Percentiles rank a stretch among this genome's conserved stretches.
Conservation (phyloP, 2,329 filamentous ascomycete species). For the Colletotrichum sp. region DNA sequence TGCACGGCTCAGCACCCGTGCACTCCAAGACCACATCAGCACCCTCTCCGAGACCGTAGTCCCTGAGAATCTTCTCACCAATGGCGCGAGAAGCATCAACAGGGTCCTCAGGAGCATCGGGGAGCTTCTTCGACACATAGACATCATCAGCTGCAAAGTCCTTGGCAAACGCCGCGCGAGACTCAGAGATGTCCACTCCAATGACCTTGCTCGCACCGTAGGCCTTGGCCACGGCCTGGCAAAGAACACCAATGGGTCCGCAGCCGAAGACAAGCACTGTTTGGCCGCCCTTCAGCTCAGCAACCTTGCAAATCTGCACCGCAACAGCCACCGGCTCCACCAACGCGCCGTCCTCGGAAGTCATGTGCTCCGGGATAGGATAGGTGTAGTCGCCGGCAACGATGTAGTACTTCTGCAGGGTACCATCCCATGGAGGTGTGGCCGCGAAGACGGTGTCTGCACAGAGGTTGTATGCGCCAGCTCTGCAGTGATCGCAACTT, state of each 20-base stretch:
- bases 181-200: slow-evolving; percentile 48
- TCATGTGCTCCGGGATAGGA: slow-evolving; percentile 46
- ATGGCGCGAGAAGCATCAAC: slow-evolving; percentile 56
- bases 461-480: slow-evolving; percentile 45
- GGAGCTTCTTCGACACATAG: slow-evolving; percentile 39
- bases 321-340: slow-evolving; percentile 59
- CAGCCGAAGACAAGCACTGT: slow-evolving; percentile 54
- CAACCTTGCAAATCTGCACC: slow-evolving; percentile 48
- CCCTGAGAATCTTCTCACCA: slow-evolving; percentile 49
- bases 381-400: slow-evolving; percentile 52
- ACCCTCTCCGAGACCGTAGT: slow-evolving; percentile 45
- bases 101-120: slow-evolving; percentile 45
- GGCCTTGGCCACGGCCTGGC: slow-evolving; percentile 49
- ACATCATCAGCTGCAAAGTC: slow-evolving; percentile 49
- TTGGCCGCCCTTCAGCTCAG: slow-evolving; percentile 41
- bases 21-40: slow-evolving; percentile 52
- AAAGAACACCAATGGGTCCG: slow-evolving; percentile 53
- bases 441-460: slow-evolving; percentile 52
- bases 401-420: slow-evolving; percentile 52
- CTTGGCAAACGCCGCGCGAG: slow-evolving; percentile 44
- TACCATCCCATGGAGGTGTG: slow-evolving; percentile 53
- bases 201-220: slow-evolving; percentile 50
- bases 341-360: slow-evolving; percentile 55
- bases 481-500: slow-evolving; percentile 46
- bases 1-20: slow-evolving; percentile 39